Conservation (phyloP, 345 rosid genomes). For the Ceriops tagal region DNA sequence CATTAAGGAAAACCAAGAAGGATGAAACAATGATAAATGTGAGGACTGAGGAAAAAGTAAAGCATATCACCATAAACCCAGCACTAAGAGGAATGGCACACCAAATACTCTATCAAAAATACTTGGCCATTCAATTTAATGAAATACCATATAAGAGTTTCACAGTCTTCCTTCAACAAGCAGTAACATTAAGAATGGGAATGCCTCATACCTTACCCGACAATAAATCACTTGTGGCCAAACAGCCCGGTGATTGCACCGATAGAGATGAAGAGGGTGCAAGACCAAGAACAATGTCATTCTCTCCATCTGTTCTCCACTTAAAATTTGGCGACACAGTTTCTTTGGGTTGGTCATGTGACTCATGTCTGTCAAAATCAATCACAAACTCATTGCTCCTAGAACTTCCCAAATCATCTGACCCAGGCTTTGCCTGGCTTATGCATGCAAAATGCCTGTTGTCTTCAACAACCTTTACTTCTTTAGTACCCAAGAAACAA, state of each 20-base stretch:
- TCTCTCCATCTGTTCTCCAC: constrained; percentile 42
- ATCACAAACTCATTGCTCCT: constrained; percentile 23
- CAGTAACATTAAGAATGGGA: constrained; percentile 1
- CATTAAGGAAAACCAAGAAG: background rate
- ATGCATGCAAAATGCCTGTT: constrained; percentile 24
- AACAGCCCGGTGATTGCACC: constrained; percentile 30
- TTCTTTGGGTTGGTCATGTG: constrained; percentile 23
- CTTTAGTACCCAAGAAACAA: constrained; percentile 17
- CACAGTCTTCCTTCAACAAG: background rate
- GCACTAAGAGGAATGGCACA: background rate
- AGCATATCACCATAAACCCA: background rate
- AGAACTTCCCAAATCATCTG: constrained; percentile 20
- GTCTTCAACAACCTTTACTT: constrained; percentile 15
- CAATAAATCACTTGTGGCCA: constrained; percentile 31
- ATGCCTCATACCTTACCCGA: constrained; percentile 39
- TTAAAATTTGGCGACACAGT: constrained; percentile 28
- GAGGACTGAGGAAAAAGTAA: background rate
- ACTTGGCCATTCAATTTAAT: background rate
- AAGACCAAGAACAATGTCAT: constrained; percentile 24
- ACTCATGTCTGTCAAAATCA: constrained; percentile 25
- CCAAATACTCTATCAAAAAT: background rate
- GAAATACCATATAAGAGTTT: background rate
- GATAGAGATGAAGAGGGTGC: constrained; percentile 31
- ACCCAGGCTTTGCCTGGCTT: constrained; percentile 15
- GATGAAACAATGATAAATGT: background rate